Evolutionary conservation across 495 filamentous ascomycete species (phyloP).

Genomic region (Mycothermus thermophilus): DNA sequence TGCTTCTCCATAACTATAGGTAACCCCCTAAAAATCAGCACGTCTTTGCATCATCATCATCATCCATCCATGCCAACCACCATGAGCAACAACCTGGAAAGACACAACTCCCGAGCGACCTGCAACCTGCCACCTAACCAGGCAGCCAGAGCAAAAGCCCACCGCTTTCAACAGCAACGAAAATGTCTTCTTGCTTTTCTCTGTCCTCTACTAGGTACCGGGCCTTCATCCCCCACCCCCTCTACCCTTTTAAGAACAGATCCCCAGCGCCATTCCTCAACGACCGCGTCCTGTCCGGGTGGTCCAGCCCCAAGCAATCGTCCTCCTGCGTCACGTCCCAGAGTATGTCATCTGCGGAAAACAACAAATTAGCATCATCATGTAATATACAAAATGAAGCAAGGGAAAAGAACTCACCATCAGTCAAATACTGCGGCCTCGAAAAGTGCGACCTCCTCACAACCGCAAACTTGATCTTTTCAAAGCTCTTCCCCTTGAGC

Average conservation of each 20-base stretch:
- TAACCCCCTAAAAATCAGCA: too few species aligned
- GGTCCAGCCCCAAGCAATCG: slow-evolving; percentile 80
- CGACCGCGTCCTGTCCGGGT: slow-evolving; percentile 55
- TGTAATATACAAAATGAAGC: too few species aligned
- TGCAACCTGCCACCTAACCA: too few species aligned
- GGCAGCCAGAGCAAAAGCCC: too few species aligned
- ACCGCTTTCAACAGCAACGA: too few species aligned
- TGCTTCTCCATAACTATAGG: too few species aligned
- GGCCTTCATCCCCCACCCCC: too few species aligned
- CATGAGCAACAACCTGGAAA: not conserved
- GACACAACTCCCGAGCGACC: too few species aligned
- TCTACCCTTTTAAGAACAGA: slow-evolving; percentile 39
- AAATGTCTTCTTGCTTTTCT: too few species aligned
- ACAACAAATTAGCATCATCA: slow-evolving; percentile 9
- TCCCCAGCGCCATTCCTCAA: slow-evolving; percentile 40
- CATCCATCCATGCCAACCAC: too few species aligned
- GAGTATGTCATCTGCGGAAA: slow-evolving; percentile 58
- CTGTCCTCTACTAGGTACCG: too few species aligned
- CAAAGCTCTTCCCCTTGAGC: slow-evolving; percentile 93
- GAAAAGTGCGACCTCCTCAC: slow-evolving; percentile 54
- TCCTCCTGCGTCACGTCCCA: slow-evolving; percentile 57
- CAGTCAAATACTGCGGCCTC: slow-evolving; percentile 66
- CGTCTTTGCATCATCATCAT: too few species aligned
- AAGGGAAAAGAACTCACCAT: slow-evolving; percentile 56
- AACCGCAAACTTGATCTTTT: slow-evolving; percentile 94